A percentile compares a stretch with the other conserved stretches of the same genome.
These are phyloP conservation scores for Penicillium parvum DNA, from an alignment of 495 filamentous ascomycete species.

Conservation along the genomic window DNA sequence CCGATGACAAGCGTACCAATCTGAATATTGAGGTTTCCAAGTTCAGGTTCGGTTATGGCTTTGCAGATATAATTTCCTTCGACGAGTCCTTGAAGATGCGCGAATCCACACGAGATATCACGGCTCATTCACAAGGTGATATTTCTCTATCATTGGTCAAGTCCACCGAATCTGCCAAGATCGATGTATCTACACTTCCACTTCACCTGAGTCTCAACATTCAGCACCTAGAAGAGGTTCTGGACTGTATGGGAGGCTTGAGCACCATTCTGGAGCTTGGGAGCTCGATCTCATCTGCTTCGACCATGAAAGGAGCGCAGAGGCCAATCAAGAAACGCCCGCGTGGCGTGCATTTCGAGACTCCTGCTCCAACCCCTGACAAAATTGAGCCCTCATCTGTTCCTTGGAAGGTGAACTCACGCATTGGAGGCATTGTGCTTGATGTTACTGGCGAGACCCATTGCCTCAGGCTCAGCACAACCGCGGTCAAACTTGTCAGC, in stretches of 20 bases:
- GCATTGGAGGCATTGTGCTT: constrained; percentile 70
- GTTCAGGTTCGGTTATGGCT: constrained; percentile 67
- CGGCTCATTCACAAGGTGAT: constrained; percentile 56
- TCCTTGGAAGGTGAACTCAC: constrained; percentile 65
- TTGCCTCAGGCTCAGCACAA: constrained; percentile 67
- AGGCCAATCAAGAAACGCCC: constrained; percentile 28
- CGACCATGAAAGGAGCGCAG: constrained; percentile 45
- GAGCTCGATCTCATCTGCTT: constrained; percentile 73
- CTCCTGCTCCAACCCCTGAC: constrained; percentile 17
- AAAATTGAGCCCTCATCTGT: constrained; percentile 21
- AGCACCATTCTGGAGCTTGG: constrained; percentile 88
- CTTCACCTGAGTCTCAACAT: constrained; percentile 74
- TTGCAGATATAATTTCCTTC: constrained; percentile 74
- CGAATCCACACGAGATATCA: constrained; percentile 62
- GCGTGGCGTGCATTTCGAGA: constrained; percentile 73
- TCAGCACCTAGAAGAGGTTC: constrained; percentile 75
- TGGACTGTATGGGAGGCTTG: constrained; percentile 85
- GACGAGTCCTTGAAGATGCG: constrained; percentile 60
- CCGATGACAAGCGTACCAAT: constrained; percentile 17
- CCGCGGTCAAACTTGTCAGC: constrained; percentile 71
- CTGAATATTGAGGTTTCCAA: constrained; percentile 50
- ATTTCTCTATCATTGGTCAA: constrained; percentile 58
- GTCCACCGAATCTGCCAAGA: constrained; percentile 45
- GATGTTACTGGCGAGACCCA: constrained; percentile 73
- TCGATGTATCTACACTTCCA: constrained; percentile 78